These are phyloP conservation scores for Boletus reticuloceps DNA, from an alignment of 768 basidiomycete genomes.

Conservation along the genomic window DNA sequence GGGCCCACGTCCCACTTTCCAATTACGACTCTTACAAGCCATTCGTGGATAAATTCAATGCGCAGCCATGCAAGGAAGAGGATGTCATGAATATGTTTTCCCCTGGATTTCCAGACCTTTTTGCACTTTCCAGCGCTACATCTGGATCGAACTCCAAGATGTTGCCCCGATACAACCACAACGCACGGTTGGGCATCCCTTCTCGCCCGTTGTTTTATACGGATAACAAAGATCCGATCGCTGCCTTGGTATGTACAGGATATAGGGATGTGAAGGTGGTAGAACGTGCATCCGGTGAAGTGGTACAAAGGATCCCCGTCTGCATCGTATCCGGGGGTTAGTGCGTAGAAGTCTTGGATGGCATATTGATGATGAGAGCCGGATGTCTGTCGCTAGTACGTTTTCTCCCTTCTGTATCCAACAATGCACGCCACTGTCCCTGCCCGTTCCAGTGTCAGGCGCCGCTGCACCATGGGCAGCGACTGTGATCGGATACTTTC, in stretches of 20 bases:
- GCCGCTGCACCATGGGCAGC: constrained; percentile 15
- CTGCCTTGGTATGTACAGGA: neutral
- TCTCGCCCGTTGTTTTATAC: neutral
- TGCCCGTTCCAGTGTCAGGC: constrained; percentile 7
- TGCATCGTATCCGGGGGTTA: neutral
- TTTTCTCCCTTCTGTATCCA: neutral
- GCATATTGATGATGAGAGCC: constrained; percentile 6
- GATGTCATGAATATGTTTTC: constrained; percentile 18
- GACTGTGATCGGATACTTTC: constrained; percentile 8
- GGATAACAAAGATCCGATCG: neutral
- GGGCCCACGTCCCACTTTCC: constrained; percentile 3
- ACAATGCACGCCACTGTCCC: neutral
- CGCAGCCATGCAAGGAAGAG: constrained; percentile 15
- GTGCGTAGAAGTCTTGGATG: constrained; percentile 10
- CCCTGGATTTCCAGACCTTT: constrained; percentile 15
- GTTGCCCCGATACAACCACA: constrained; percentile 9
- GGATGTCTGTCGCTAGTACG: neutral
- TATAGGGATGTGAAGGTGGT: constrained; percentile 6
- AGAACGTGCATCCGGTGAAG: constrained; percentile 1
- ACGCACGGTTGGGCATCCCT: neutral
- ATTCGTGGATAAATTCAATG: constrained; percentile 12
- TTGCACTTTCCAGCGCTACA: constrained; percentile 13
- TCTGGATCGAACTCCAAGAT: constrained; percentile 12
- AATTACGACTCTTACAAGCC: constrained; percentile 16
- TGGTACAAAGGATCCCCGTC: constrained; percentile 9